These are phyloP conservation scores for Yamadazyma trypodendri DNA, from an alignment of 1,139 yeast genomes.

Conservation along the genomic window DNA sequence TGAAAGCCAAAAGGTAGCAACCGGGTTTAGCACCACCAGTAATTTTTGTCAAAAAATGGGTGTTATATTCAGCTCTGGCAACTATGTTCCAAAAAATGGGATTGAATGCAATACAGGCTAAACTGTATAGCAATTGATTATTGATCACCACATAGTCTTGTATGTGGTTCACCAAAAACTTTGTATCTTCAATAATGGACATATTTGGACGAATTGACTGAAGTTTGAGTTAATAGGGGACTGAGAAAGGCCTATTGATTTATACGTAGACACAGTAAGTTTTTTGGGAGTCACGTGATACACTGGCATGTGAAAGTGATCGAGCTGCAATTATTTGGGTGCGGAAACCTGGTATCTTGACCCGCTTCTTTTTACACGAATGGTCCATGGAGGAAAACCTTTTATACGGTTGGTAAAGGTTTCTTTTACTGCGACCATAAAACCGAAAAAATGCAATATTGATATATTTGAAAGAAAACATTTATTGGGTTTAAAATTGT, in stretches of 20 bases:
- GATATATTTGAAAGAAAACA: too few species aligned
- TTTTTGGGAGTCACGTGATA: constrained; percentile 2
- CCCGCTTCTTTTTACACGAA: too few species aligned
- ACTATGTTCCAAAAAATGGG: constrained; percentile 95
- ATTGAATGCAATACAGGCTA: constrained; percentile 66
- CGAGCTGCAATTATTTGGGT: too few species aligned
- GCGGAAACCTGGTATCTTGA: too few species aligned
- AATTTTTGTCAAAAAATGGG: constrained; percentile 70
- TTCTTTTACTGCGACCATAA: too few species aligned
- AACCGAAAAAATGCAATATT: too few species aligned
- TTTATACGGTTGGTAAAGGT: too few species aligned
- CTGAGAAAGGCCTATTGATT: neutral
- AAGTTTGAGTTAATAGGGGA: too few species aligned
- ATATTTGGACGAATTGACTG: constrained; percentile 3
- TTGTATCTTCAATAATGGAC: constrained; percentile 15
- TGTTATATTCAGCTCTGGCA: constrained; percentile 81
- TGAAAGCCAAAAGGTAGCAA: constrained; percentile 77
- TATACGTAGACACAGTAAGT: too few species aligned
- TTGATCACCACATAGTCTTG: constrained; percentile 15
- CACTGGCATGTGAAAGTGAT: constrained; percentile 2
- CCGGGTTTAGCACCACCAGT: constrained; percentile 70
- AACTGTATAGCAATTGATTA: constrained; percentile 14
- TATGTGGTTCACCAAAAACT: constrained; percentile 12
- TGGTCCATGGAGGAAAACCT: too few species aligned
- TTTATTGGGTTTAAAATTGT: neutral